Evolutionary conservation across 78 protist species (phyloP).

Genomic region (Polysphondylium violaceum): DNA sequence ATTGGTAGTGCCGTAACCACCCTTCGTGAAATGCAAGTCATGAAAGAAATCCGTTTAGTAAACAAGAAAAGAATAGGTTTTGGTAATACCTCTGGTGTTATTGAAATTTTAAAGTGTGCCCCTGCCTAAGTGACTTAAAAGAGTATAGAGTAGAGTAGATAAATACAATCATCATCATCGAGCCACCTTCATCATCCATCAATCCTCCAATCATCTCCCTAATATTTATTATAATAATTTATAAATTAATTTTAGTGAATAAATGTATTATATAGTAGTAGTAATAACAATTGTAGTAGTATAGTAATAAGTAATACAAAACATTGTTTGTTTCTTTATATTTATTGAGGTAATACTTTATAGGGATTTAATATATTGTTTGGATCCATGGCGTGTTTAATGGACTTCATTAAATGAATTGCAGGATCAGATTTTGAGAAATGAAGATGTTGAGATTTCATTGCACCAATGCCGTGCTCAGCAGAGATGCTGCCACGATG

Average conservation of each 20-base stretch:
- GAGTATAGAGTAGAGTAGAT: no score
- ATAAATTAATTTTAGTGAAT: no score
- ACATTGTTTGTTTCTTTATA: neutral
- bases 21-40: slow-evolving; percentile 56
- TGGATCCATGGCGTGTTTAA: slow-evolving; percentile 91
- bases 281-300: no score
- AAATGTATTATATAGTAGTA: no score
- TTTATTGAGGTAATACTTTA: slow-evolving; percentile 82
- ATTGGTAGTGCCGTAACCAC: slow-evolving; percentile 53
- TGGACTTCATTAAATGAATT: slow-evolving; percentile 80
- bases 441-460: slow-evolving; percentile 82
- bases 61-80: slow-evolving; percentile 62
- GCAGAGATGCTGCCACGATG: slow-evolving; percentile 89
- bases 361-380: slow-evolving; percentile 94
- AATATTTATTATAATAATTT: no score
- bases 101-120: slow-evolving; percentile 38
- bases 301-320: no score
- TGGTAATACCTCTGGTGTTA: slow-evolving; percentile 39
- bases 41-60: slow-evolving; percentile 64
- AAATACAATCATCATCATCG: no score
- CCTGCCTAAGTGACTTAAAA: no score
- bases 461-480: slow-evolving; percentile 95
- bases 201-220: no score
- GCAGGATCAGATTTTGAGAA: slow-evolving; percentile 67
- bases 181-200: no score